These are phyloP conservation scores for Hemileccinum impolitum DNA, from an alignment of 768 basidiomycete species.

Conservation along the genomic window DNA sequence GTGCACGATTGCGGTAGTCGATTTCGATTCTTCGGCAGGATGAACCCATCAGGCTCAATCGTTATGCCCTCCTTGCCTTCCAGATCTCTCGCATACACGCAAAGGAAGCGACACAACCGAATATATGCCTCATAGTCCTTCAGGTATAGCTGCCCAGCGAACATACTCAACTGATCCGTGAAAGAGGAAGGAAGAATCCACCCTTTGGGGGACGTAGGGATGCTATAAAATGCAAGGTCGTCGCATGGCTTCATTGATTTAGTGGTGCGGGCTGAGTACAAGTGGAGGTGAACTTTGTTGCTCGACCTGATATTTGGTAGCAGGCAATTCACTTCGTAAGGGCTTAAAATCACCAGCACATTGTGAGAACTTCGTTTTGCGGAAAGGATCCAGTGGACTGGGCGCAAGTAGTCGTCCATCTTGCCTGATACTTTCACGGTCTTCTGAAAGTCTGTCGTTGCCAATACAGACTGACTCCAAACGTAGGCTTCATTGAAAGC, in stretches of 20 bases:
- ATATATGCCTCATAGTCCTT: slow-evolving; percentile 19
- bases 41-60: slow-evolving; percentile 15
- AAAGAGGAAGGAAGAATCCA: not conserved
- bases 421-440: not conserved
- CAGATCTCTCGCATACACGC: slow-evolving; percentile 15
- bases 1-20: not conserved
- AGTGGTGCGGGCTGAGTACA: slow-evolving; percentile 38
- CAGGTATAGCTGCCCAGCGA: slow-evolving; percentile 30
- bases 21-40: slow-evolving; percentile 10
- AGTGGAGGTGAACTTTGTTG: slow-evolving; percentile 34
- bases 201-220: not conserved
- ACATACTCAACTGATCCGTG: slow-evolving; percentile 26
- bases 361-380: not conserved
- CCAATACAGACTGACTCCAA: slow-evolving; percentile 12
- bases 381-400: slow-evolving; percentile 24
- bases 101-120: slow-evolving; percentile 21
- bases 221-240: slow-evolving; percentile 13
- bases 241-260: slow-evolving; percentile 35
- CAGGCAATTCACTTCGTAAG: slow-evolving; percentile 36
- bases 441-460: slow-evolving; percentile 10
- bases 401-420: slow-evolving; percentile 16
- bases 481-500: slow-evolving; percentile 13
- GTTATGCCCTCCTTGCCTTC: not conserved
- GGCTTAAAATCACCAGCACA: slow-evolving; percentile 37
- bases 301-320: slow-evolving; percentile 34